Percentiles rank a stretch among this genome's conserved stretches.
Conservation (phyloP, 805 yeast species). For the Saturnispora kantuleensis region DNA sequence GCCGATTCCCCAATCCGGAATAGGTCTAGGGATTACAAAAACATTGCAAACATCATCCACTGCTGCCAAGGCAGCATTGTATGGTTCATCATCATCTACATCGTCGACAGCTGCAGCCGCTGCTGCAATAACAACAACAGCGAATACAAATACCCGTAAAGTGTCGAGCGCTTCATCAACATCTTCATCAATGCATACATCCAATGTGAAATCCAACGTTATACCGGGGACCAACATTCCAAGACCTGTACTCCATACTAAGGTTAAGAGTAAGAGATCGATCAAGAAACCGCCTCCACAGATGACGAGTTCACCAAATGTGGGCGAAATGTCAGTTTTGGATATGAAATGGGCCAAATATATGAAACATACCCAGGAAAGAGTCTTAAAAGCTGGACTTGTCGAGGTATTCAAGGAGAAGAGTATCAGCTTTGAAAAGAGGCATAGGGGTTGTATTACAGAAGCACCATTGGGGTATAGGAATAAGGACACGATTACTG, state of each 20-base stretch:
- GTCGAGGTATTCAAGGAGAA: conserved; percentile 35
- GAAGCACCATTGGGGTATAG: conserved; percentile 50
- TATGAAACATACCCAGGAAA: conserved; percentile 46
- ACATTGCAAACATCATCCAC: conserved; percentile 3
- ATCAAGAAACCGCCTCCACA: not conserved
- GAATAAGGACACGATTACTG: conserved; percentile 25
- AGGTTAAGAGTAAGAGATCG: conserved; percentile 13
- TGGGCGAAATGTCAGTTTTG: conserved; percentile 39
- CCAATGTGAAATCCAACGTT: conserved; percentile 23
- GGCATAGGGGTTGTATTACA: conserved; percentile 44
- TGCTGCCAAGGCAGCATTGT: conserved; percentile 7
- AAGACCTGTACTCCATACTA: conserved; percentile 38
- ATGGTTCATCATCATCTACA: not conserved
- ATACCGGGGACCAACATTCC: conserved; percentile 54
- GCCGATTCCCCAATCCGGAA: not conserved
- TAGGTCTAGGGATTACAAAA: not conserved
- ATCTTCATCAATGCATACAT: not conserved
- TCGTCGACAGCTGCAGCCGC: not conserved
- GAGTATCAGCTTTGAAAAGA: conserved; percentile 46
- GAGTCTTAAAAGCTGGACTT: conserved; percentile 49
- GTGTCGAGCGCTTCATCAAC: not conserved
- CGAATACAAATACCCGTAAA: not conserved
- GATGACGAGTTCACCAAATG: not conserved
- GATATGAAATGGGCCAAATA: conserved; percentile 53
- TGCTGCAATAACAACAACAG: not conserved